Conservation (phyloP, 257 asterid genomes). For the Verbena officinalis region DNA sequence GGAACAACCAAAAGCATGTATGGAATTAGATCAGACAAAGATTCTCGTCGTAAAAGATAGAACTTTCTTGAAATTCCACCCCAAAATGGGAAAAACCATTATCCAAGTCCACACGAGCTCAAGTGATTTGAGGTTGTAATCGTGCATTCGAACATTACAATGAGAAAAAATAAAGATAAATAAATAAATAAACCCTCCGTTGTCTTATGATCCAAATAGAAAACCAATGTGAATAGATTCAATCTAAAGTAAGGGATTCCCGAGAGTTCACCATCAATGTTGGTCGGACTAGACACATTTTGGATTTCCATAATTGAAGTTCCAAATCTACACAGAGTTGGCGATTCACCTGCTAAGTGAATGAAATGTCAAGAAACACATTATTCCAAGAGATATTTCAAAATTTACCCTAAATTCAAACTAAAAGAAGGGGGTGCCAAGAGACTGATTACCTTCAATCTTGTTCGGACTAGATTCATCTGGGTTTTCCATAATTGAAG, state of each 20-base stretch:
- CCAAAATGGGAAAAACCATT: too few species aligned
- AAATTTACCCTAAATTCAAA: slow-evolving; percentile 10
- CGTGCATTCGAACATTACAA: neutral
- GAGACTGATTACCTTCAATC: slow-evolving; percentile 51
- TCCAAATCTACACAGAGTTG: too few species aligned
- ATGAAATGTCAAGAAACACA: neutral
- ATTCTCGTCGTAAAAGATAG: slow-evolving; percentile 14
- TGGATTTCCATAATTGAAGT: too few species aligned
- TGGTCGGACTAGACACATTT: too few species aligned
- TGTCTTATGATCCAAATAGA: neutral
- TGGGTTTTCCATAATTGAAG: slow-evolving; percentile 42
- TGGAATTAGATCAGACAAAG: neutral
- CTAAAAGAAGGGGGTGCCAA: slow-evolving; percentile 14
- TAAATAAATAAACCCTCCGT: too few species aligned
- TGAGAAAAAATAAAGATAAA: neutral
- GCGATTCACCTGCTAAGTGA: too few species aligned
- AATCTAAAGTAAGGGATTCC: too few species aligned
- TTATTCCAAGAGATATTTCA: neutral
- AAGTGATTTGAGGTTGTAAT: neutral
- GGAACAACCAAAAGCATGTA: slow-evolving; percentile 16
- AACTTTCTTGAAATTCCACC: slow-evolving; percentile 29
- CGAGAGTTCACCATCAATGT: too few species aligned
- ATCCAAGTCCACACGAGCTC: slow-evolving; percentile 10
- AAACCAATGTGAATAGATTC: too few species aligned
- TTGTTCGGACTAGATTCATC: slow-evolving; percentile 45